Conservation (phyloP, 768 basidiomycete species). For the Epithele typhae region DNA sequence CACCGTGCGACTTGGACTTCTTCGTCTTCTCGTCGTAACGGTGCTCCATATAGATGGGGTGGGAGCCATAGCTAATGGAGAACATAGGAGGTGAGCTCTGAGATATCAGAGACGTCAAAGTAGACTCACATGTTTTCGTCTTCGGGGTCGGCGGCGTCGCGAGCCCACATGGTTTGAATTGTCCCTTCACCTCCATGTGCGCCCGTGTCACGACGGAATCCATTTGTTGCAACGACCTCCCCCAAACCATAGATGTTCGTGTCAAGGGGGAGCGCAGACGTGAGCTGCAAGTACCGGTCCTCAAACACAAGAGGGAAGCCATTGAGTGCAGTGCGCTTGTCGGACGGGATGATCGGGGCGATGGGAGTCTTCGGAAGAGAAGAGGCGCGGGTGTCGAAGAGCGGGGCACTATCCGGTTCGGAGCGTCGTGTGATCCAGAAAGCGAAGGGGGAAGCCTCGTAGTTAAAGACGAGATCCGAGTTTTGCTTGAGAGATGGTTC, state of each 20-base stretch:
- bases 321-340: conserved; percentile 52
- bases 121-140: conserved; percentile 58
- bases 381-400: conserved; percentile 66
- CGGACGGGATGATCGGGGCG: conserved; percentile 44
- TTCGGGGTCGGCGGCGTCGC: conserved; percentile 56
- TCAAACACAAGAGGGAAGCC: conserved; percentile 73
- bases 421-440: conserved; percentile 78
- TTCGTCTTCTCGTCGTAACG: conserved; percentile 49
- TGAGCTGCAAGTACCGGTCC: conserved; percentile 71
- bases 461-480: conserved; percentile 70
- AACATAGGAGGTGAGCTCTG: background rate
- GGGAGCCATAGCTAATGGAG: conserved; percentile 54
- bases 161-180: conserved; percentile 64
- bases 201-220: conserved; percentile 59
- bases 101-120: background rate
- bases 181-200: conserved; percentile 45
- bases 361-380: conserved; percentile 61
- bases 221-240: conserved; percentile 65
- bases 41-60: conserved; percentile 70
- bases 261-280: conserved; percentile 59
- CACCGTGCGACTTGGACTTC: conserved; percentile 63
- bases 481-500: conserved; percentile 17
- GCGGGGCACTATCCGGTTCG: conserved; percentile 43
- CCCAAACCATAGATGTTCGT: conserved; percentile 79
- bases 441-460: conserved; percentile 59